A percentile compares a stretch with the other conserved stretches of the same genome.
Evolutionary conservation across 2,329 filamentous ascomycete species (phyloP).

Genomic region (Xylogone sp.): DNA sequence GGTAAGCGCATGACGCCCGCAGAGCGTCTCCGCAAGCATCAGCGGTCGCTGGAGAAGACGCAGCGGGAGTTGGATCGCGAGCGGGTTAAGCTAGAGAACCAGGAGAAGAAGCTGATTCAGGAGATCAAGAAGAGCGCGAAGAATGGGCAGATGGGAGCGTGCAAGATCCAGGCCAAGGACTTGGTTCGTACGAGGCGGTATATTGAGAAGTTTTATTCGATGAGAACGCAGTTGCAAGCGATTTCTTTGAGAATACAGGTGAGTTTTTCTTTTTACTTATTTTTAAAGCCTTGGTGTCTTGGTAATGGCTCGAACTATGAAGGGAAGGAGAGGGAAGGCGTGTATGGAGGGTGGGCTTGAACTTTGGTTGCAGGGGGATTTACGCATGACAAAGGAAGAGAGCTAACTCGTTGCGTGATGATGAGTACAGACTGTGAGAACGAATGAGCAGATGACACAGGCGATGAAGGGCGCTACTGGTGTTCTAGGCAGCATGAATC

Average conservation of each 20-base stretch:
- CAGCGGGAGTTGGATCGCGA: constrained; percentile 95
- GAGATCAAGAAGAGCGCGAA: constrained; percentile 99
- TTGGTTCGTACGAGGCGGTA: constrained; percentile 90
- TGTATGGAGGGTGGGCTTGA: not conserved
- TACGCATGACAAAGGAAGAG: not conserved
- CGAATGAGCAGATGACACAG: constrained; percentile 99
- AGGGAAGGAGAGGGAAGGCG: not conserved
- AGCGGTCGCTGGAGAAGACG: constrained; percentile 94
- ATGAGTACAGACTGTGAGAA: constrained; percentile 74
- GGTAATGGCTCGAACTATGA: no score
- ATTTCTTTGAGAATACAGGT: constrained; percentile 94
- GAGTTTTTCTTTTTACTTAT: constrained; percentile 15
- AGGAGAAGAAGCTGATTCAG: constrained; percentile 93
- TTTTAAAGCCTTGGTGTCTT: no score
- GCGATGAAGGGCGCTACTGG: constrained; percentile 97
- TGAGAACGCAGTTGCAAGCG: constrained; percentile 95
- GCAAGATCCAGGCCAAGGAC: constrained; percentile 98
- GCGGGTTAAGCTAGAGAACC: constrained; percentile 92
- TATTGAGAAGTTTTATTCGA: constrained; percentile 97
- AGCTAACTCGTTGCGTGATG: constrained; percentile 2
- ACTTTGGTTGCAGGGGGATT: no score
- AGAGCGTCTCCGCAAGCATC: constrained; percentile 87
- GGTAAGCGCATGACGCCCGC: constrained; percentile 98
- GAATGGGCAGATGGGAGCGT: constrained; percentile 96
- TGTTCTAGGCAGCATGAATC: constrained; percentile 94